These are phyloP conservation scores for Quercus agrifolia DNA, from an alignment of 306 rosid genomes.

Conservation along the genomic window DNA sequence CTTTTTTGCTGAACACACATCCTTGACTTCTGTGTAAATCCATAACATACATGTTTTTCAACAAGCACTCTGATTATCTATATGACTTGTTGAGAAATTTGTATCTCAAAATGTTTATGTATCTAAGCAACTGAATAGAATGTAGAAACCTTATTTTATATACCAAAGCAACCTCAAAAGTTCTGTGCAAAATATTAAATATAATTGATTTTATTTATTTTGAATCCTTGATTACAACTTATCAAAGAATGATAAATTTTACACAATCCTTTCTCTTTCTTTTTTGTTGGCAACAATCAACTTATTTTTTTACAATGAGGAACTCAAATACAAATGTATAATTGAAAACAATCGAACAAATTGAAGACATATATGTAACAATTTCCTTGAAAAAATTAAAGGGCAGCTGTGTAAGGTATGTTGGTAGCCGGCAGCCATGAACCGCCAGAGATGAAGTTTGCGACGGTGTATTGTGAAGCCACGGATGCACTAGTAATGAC, in stretches of 20 bases:
- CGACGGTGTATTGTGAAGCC: conserved; percentile 64
- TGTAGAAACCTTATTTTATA: too few relatives aligned
- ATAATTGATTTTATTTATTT: not conserved
- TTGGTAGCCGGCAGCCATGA: conserved; percentile 60
- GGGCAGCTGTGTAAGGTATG: conserved; percentile 63
- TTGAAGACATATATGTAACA: not conserved
- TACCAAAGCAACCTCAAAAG: too few relatives aligned
- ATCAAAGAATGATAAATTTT: not conserved
- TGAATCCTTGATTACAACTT: not conserved
- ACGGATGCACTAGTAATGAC: conserved; percentile 60
- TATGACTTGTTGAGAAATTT: too few relatives aligned
- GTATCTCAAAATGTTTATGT: too few relatives aligned
- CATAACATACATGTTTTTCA: too few relatives aligned
- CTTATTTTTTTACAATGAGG: not conserved
- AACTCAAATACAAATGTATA: not conserved
- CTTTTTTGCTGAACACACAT: too few relatives aligned
- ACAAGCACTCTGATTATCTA: too few relatives aligned
- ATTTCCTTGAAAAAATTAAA: conserved; percentile 8
- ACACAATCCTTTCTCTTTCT: not conserved
- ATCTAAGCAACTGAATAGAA: too few relatives aligned
- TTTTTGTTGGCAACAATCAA: too few relatives aligned
- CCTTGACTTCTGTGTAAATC: too few relatives aligned
- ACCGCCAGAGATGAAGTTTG: conserved; percentile 53
- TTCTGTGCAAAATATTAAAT: not conserved
- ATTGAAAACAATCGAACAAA: not conserved